Percentiles rank a stretch among this genome's conserved stretches.
Conservation (phyloP, 139 green algal species). For the Eudorina sp. region DNA sequence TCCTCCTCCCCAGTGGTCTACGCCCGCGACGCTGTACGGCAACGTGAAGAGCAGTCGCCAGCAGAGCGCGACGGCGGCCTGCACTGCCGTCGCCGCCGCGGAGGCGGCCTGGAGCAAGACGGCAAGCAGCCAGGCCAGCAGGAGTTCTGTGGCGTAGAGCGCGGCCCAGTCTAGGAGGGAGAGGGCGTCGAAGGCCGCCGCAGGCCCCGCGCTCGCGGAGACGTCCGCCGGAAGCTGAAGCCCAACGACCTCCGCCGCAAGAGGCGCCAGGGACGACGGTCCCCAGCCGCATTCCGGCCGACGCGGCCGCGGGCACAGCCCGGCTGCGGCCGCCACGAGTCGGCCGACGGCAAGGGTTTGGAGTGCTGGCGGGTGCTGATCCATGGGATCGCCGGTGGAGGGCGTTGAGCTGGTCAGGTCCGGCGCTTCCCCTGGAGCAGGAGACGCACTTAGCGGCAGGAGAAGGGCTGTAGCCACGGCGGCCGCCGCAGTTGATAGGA, state of each 20-base stretch:
- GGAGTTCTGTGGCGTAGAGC: conserved; percentile 2
- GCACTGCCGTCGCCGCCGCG: background rate
- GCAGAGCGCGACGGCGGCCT: background rate
- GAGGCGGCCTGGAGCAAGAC: background rate
- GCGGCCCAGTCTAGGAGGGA: conserved; percentile 13
- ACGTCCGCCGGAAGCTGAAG: background rate
- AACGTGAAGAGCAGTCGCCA: background rate
- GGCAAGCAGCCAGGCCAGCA: conserved; percentile 1
- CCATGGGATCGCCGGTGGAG: background rate
- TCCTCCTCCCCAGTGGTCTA: background rate
- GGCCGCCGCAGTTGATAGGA: too few relatives aligned
- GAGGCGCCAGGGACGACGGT: background rate
- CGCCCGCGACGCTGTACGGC: background rate
- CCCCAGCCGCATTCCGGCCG: conserved; percentile 20
- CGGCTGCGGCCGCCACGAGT: background rate
- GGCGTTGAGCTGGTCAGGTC: background rate
- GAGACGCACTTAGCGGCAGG: too few relatives aligned
- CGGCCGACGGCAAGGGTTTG: background rate
- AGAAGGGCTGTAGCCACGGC: too few relatives aligned
- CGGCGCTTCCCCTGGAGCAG: background rate
- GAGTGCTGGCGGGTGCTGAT: background rate
- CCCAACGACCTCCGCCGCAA: background rate
- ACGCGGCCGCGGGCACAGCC: conserved; percentile 7
- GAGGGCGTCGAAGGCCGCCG: background rate
- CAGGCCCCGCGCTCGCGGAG: background rate